Base-by-base conservation (phyloP, 1,284 basidiomycete genomes). In the Ustilago hordei region DNA sequence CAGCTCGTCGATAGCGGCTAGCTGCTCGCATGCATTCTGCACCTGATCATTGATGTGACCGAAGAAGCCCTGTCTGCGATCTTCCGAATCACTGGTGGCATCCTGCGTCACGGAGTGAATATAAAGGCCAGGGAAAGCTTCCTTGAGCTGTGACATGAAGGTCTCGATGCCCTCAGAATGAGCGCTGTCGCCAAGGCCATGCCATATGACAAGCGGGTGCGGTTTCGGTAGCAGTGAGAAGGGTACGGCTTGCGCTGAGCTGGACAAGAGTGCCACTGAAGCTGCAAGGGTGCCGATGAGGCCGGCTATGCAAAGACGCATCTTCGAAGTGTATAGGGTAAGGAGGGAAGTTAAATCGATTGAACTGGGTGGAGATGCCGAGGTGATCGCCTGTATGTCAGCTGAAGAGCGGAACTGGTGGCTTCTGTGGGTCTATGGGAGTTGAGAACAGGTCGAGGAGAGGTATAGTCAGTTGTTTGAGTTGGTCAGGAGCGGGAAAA, bases 61-160 rank as follows among this genome's bases (percentile, higher is more conserved):
- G 79, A 92, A 95, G 59, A 87, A 81, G n/a, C 91, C 91, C 8
- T 94, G 94, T 66, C 89, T 90, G 78, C 91, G 89, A 84, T 98
- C 96, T 32, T 74, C 64, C 63, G 91, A 87, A 28, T 92, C 91
- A 43, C 95, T 88, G 60, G 91, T 87, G 19, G 92, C 90, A 39
- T 96, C 88, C 2, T 82, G 66, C 7, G 75, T 52, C 28, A 98
- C 88, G 1, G 91, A 92, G 85, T 98, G 92, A 12, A 98, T 89
- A 84, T 92, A 97, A 55, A 98, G 93, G 4, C 92, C 93, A 0
- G 92, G 92, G 86, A 95, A 91, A 31, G 92, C 89, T 0, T 89
- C 87, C 84, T 92, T 89, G 79, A 97, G 90, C 69, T 90, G 87
- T 2, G 88, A 86, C 60, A 90, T 89, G 81, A 96, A 93, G 59